A percentile compares a stretch with the other conserved stretches of the same genome.
phyloP scores from a whole-genome alignment of 352 stramenopile species.

The Globisporangium nodosum region DNA sequence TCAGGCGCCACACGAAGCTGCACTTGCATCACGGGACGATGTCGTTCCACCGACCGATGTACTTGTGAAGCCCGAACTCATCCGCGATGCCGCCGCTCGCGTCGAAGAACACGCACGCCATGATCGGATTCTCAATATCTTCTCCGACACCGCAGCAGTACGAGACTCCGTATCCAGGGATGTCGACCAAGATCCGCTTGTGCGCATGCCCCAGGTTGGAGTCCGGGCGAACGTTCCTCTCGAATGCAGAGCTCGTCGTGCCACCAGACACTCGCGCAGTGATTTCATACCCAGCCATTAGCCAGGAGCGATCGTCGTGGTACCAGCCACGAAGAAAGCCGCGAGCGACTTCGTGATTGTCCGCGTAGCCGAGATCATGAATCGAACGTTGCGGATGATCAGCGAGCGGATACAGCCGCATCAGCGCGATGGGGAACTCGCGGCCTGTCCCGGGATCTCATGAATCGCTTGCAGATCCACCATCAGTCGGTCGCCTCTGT shows the following conservation, averaged over 20 bases:
- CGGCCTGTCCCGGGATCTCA: conserved; percentile 1
- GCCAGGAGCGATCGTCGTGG: conserved; percentile 4
- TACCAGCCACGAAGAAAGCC: conserved; percentile 5
- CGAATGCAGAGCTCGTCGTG: background rate
- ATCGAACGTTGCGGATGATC: background rate
- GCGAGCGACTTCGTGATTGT: background rate
- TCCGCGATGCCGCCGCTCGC: background rate
- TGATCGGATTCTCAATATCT: background rate
- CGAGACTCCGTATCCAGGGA: conserved; percentile 2
- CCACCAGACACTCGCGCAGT: background rate
- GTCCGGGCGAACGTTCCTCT: background rate
- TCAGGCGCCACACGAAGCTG: background rate
- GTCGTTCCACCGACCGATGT: conserved; percentile 1
- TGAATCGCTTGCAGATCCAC: background rate
- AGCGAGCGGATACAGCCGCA: background rate
- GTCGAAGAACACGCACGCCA: conserved; percentile 4
- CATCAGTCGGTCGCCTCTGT: background rate
- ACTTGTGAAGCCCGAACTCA: background rate
- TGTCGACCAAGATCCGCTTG: conserved; percentile 4
- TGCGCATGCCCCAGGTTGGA: background rate
- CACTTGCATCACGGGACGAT: background rate
- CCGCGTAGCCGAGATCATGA: background rate
- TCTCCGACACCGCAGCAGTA: conserved; percentile 4
- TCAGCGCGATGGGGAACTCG: conserved; percentile 1
- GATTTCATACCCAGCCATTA: background rate